Evolutionary conservation across 1,284 basidiomycete species (phyloP), one percentile per base, ranked within the genome.

Genomic region (Ganoderma meredithae): DNA sequence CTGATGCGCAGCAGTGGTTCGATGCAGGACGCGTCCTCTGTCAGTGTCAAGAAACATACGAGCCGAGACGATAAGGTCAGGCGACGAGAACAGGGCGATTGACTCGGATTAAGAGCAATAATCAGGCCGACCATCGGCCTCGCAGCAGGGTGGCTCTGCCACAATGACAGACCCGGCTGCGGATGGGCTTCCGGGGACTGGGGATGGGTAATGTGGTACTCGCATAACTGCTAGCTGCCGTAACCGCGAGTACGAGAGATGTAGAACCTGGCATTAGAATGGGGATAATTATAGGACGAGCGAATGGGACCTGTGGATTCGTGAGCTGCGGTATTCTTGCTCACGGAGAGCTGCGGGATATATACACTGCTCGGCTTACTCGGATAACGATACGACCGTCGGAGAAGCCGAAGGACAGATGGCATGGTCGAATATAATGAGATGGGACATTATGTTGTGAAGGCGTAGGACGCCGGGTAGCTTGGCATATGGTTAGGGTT

Each of bases 71-170:
- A 58, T 39, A 33, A 58, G 55, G 55, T 58, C 55, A 58, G 55
- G 19, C 55, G 55, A 58, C 19, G 19, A 31, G 55, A 58, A 12
- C 27, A 36, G 55, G n/a, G n/a, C 10, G 60, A 47, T 47, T 47
- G 8, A 31, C 27, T 31, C 27, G 27, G 27, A 31, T 31, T 31
- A 31, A 10, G n/a, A 13, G 17, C 5, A 9, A 31, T 5, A n/a
- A n/a, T 39, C 49, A 49, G 22, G 62, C 36, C 49, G 62, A 27
- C 22, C 22, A 43, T 63, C 62, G 62, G 62, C 62, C 25, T 55
- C 62, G 47, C 62, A 63, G 62, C 13, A 58, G n/a, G 31, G 36
- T 22, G 36, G 39, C 39, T 9, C n/a, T 40, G 31, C 47, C 44
- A 49, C 31, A 49, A n/a, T 52, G 31, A n/a, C 44, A 31, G 27